A percentile compares a stretch with the other conserved stretches of the same genome.
Conservation (phyloP, 208 protist species). For the Leishmania gerbilli region DNA sequence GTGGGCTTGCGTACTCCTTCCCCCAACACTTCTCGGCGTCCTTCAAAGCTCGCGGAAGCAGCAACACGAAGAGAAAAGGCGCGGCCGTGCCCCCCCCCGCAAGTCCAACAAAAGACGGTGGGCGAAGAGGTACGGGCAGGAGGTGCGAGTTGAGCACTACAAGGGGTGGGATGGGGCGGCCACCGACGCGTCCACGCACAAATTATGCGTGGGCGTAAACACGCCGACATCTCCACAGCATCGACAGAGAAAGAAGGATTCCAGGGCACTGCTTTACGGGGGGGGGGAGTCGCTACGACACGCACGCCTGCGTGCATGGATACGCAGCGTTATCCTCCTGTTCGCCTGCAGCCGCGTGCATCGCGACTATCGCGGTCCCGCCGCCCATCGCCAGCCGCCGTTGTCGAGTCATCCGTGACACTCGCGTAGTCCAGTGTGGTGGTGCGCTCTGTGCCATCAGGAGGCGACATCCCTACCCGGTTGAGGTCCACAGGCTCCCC, state of each 20-base stretch:
- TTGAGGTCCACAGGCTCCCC: constrained; percentile 12
- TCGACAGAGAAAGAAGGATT: background rate
- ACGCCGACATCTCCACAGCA: background rate
- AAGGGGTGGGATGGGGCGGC: no score
- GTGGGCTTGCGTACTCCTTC: background rate
- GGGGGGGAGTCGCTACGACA: background rate
- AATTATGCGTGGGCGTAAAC: background rate
- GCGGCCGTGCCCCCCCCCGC: no score
- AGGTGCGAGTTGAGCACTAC: no score
- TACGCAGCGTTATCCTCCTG: background rate
- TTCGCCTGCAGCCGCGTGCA: background rate
- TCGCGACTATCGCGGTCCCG: background rate
- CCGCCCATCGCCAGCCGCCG: background rate
- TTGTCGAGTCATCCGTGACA: constrained; percentile 23
- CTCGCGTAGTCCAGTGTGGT: constrained; percentile 25
- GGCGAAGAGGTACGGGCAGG: background rate
- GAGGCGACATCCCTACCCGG: background rate
- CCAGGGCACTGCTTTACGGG: background rate
- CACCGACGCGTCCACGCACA: background rate
- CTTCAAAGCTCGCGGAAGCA: background rate
- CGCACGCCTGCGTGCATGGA: background rate
- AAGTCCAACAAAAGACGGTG: background rate
- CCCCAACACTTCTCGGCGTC: background rate
- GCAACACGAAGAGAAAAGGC: background rate
- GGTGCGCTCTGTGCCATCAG: constrained; percentile 20